Percentiles rank a stretch among this genome's conserved stretches.
These are phyloP conservation scores for Calycina marina DNA, from an alignment of 2,329 filamentous ascomycete genomes.

Conservation along the genomic window DNA sequence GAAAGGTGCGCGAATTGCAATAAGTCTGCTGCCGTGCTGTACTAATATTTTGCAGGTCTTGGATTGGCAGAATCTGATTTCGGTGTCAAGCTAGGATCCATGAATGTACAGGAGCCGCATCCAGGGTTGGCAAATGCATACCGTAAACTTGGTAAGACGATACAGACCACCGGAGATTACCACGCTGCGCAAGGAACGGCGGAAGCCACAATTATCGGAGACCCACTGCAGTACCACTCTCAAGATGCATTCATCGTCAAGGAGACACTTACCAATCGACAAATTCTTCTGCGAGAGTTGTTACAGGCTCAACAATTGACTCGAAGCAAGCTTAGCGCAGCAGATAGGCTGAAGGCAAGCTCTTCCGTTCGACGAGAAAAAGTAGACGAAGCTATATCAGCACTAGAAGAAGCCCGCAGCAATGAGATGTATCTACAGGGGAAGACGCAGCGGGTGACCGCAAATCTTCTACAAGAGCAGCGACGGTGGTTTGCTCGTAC, in stretches of 20 bases:
- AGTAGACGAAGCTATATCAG: conserved; percentile 90
- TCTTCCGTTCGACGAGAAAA: conserved; percentile 85
- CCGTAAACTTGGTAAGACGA: conserved; percentile 82
- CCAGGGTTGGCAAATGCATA: conserved; percentile 79
- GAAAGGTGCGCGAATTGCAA: conserved; percentile 48
- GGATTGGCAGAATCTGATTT: conserved; percentile 88
- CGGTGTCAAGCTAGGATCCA: conserved; percentile 73
- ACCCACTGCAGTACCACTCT: conserved; percentile 89
- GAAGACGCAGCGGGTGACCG: conserved; percentile 80
- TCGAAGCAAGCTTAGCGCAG: conserved; percentile 67
- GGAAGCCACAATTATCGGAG: conserved; percentile 86
- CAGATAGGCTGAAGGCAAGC: conserved; percentile 76
- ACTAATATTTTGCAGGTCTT: conserved; percentile 47
- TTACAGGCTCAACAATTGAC: conserved; percentile 80
- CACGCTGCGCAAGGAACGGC: conserved; percentile 94
- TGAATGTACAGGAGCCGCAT: conserved; percentile 85
- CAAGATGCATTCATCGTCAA: conserved; percentile 96
- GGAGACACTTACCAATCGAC: conserved; percentile 91
- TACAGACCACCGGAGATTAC: conserved; percentile 88
- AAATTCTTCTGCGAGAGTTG: conserved; percentile 88
- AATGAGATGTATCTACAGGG: conserved; percentile 69
- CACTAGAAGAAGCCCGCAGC: conserved; percentile 73
- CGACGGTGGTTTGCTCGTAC: conserved; percentile 85
- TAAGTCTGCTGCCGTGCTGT: conserved; percentile 5
- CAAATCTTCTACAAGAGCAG: conserved; percentile 77